Evolutionary conservation across 345 rosid species (phyloP), one percentile per base, ranked within the genome.

Genomic region (Aquilaria yunnanensis): DNA sequence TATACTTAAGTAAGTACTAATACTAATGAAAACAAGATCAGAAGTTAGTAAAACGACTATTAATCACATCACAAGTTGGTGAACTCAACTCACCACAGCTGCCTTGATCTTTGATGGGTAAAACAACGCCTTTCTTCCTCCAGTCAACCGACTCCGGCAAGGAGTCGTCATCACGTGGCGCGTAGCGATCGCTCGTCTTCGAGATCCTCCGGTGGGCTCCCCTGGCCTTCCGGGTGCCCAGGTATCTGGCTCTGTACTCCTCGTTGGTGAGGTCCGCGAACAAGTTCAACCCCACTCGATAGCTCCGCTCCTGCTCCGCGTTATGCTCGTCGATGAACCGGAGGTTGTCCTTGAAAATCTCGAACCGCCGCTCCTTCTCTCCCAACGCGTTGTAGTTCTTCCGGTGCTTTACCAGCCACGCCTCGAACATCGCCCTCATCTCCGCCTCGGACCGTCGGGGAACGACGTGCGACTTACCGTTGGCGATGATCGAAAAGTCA

Each of bases 181-280:
- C 54, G 65, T 81, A 83, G 14, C 87, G 78, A 33, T 77, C 69
- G 54, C 84, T 77, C 34, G 64, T 59, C 72, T 76, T 85, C 5
- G 77, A 34, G 51, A 70, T 69, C 67, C 77, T 82, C 69, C 61
- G 77, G 30, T 14, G 52, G 11, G 3, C 9, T 23, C 23, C 23
- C 43, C 5, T 37, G 43, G 23, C 23, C 59, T 57, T 57, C 80
- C 78, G 78, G 32, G 73, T 60, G n/a, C 99, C 96, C 56, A 90
- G 67, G 55, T 81, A 86, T 62, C 43, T 76, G 59, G 87, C 74
- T 69, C 91, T 85, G 82, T 83, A 94, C 88, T 94, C 99, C 51
- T 90, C 95, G 74, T 90, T 88, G 60, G 92, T 86, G 57, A 94
- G 70, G 72, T 94, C 97, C 37, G 99, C 96, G 48, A 94, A 94